Conservation (phyloP, 495 filamentous ascomycete genomes). For the Aspergillus incahuasiensis region DNA sequence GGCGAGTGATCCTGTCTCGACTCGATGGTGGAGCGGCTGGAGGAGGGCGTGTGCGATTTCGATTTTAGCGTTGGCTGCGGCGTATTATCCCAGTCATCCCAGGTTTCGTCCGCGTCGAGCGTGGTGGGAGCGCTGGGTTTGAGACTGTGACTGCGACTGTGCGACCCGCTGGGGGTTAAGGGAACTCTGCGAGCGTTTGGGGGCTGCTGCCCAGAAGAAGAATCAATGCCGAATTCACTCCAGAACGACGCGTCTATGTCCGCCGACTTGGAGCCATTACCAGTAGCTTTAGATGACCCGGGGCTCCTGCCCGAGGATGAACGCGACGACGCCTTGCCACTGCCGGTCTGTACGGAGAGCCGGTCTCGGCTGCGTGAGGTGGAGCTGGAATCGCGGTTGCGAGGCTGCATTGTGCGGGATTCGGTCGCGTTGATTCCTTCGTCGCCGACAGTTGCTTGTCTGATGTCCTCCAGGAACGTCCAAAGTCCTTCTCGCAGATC, state of each 20-base stretch:
- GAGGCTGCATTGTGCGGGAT: conserved; percentile 35
- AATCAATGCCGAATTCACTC: conserved; percentile 53
- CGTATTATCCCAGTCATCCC: conserved; percentile 69
- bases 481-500: conserved; percentile 88
- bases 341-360: conserved; percentile 28
- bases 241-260: conserved; percentile 47
- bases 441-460: conserved; percentile 92
- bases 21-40: conserved; percentile 42
- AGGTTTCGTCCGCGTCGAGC: conserved; percentile 61
- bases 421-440: conserved; percentile 66
- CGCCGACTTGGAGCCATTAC: conserved; percentile 45
- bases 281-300: conserved; percentile 35
- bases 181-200: conserved; percentile 31
- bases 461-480: conserved; percentile 93
- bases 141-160: conserved; percentile 4
- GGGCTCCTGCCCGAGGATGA: conserved; percentile 31
- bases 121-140: conserved; percentile 31
- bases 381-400: conserved; percentile 33
- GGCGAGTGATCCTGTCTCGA: conserved; percentile 45
- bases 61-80: conserved; percentile 40
- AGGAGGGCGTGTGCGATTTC: conserved; percentile 43
- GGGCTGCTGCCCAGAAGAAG: conserved; percentile 44
- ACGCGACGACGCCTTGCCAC: conserved; percentile 27
- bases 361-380: conserved; percentile 39
- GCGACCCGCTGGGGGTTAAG: conserved; percentile 31